Percentiles rank a stretch among this genome's conserved stretches.
Evolutionary conservation across 495 filamentous ascomycete species (phyloP).

Genomic region (Penicillium roqueforti): DNA sequence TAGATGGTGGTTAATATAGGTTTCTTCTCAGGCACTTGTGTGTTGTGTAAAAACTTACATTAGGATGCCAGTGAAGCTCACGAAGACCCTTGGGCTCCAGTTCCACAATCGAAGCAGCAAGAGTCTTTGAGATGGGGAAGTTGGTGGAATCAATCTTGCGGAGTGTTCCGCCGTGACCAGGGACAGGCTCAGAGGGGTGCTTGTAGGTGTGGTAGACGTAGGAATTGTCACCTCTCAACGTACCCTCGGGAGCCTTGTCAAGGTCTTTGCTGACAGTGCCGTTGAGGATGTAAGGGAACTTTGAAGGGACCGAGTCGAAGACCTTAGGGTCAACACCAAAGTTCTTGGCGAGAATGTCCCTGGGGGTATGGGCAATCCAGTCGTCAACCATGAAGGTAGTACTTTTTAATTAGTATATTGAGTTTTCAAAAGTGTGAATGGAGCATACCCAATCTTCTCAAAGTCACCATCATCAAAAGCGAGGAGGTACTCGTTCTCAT

Average conservation of each 20-base stretch:
- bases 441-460: constrained; percentile 35
- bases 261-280: constrained; percentile 47
- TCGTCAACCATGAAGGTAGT: constrained; percentile 62
- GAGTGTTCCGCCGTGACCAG: constrained; percentile 55
- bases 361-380: constrained; percentile 61
- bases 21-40: background rate
- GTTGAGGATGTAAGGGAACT: constrained; percentile 59
- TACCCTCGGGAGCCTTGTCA: constrained; percentile 45
- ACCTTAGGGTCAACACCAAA: constrained; percentile 54
- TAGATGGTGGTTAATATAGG: constrained; percentile 11
- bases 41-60: constrained; percentile 35
- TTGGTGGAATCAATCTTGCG: constrained; percentile 58
- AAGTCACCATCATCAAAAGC: constrained; percentile 61
- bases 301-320: constrained; percentile 53
- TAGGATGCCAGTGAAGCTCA: constrained; percentile 68
- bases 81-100: constrained; percentile 57
- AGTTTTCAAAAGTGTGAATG: background rate
- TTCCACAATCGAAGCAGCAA: constrained; percentile 57
- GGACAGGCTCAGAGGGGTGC: constrained; percentile 47
- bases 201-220: constrained; percentile 54
- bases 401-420: constrained; percentile 22
- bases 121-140: constrained; percentile 56
- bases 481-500: constrained; percentile 63
- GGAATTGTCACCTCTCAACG: constrained; percentile 50
- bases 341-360: constrained; percentile 59